Evolutionary conservation across 305 asterid species (phyloP).

Genomic region (Rubia tinctorum): DNA sequence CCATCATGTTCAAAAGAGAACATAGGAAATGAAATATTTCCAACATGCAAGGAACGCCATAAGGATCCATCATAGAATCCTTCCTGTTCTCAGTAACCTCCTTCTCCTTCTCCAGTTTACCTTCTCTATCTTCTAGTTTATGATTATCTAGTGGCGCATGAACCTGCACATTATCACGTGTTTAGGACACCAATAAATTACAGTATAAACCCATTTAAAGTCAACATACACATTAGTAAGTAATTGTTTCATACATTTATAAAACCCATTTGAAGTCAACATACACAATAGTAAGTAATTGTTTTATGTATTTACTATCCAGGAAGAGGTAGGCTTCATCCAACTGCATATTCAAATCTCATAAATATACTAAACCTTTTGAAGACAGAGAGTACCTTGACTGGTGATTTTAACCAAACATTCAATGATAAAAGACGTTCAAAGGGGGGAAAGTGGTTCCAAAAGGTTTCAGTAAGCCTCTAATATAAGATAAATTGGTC

Average conservation of each 20-base stretch:
- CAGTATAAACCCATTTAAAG: neutral
- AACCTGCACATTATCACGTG: slow-evolving; percentile 16
- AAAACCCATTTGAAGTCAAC: too few species aligned
- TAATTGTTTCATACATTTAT: neutral
- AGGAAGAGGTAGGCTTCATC: neutral
- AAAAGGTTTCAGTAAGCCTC: neutral
- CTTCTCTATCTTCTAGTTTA: slow-evolving; percentile 28
- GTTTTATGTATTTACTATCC: neutral
- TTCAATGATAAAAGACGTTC: neutral
- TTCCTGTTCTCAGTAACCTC: slow-evolving; percentile 37
- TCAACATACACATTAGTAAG: neutral
- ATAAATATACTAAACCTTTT: slow-evolving; percentile 1
- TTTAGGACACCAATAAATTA: neutral
- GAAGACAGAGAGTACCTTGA: neutral
- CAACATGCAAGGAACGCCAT: slow-evolving; percentile 90
- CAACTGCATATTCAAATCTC: neutral
- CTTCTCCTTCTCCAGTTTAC: slow-evolving; percentile 22
- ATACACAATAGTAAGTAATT: neutral
- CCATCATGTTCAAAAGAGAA: slow-evolving; percentile 86
- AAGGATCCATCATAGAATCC: slow-evolving; percentile 69
- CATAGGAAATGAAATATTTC: slow-evolving; percentile 90
- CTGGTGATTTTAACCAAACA: neutral
- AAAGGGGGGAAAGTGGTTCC: neutral
- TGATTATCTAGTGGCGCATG: slow-evolving; percentile 16
- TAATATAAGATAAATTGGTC: neutral